Percentiles rank a stretch among this genome's conserved stretches.
These are phyloP conservation scores for Lentinula detonsa DNA, from an alignment of 768 basidiomycete species.

Conservation along the genomic window DNA sequence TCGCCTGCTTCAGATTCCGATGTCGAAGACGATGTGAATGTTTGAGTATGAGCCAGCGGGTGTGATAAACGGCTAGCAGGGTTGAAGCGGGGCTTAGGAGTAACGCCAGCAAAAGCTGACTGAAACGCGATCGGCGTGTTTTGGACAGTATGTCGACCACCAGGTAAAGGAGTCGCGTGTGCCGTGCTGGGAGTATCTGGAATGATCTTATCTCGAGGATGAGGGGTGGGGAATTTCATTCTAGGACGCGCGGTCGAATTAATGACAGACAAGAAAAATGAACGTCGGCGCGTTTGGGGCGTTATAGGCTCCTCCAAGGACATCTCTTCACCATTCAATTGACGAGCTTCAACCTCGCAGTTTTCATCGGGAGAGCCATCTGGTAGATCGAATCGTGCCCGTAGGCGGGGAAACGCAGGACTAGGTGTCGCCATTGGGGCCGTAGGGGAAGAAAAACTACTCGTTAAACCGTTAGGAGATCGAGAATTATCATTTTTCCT, in stretches of 20 bases:
- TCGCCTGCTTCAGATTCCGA: conserved; percentile 29
- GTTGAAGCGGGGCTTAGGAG: conserved; percentile 50
- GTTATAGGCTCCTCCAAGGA: conserved; percentile 48
- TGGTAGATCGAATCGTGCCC: conserved; percentile 57
- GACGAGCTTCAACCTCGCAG: conserved; percentile 12
- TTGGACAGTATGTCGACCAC: conserved; percentile 22
- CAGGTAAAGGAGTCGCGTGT: conserved; percentile 25
- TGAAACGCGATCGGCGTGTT: conserved; percentile 28
- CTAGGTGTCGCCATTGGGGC: conserved; percentile 60
- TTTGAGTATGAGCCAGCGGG: conserved; percentile 60
- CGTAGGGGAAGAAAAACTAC: conserved; percentile 48
- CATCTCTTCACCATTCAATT: conserved; percentile 22
- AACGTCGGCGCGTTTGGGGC: conserved; percentile 67
- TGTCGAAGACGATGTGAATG: conserved; percentile 30
- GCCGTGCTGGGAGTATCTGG: conserved; percentile 27
- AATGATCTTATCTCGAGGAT: conserved; percentile 35
- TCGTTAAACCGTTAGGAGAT: conserved; percentile 32
- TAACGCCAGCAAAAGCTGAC: conserved; percentile 57
- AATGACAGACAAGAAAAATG: conserved; percentile 80
- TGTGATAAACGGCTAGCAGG: conserved; percentile 46
- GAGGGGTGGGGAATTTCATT: conserved; percentile 58
- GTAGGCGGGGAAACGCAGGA: conserved; percentile 54
- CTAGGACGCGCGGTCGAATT: conserved; percentile 77
- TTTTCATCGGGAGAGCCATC: conserved; percentile 20
- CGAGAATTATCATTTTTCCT: conserved; percentile 17